Evolutionary conservation across 257 asterid genomes (phyloP), one percentile per base, ranked within the genome.

Genomic region (Solanum ossicruentum): DNA sequence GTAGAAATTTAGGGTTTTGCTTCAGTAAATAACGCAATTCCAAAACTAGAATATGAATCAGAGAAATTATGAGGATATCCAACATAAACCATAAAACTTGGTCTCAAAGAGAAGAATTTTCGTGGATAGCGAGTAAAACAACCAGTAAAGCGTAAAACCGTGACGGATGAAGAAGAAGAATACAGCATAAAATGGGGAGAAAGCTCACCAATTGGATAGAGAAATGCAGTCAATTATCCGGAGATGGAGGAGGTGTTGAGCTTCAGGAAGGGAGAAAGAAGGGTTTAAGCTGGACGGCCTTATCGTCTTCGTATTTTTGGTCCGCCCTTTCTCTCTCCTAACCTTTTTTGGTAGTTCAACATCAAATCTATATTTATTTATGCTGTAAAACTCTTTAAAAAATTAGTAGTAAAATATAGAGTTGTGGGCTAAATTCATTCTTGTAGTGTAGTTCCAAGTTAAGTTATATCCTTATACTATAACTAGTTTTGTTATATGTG

Each of bases 201-300:
- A 51, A 77, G 13, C 63, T 63, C 13, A 81, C 70, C 71, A 60
- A 43, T 18, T 3, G 28, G 20, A 6, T 28, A 21, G 51, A 67
- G 61, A 43, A 23, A 58, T 65, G 58, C 56, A 58, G 63, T 7
- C 18, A 26, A 82, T 61, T n/a, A 28, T 13, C 12, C 3, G 23
- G 17, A 13, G 26, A 17, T 56, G 47, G 23, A 16, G 17, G 26
- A 57, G 65, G 6, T 57, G 20, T 20, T 57, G 41, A 57, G 65
- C 65, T 20, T 57, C 49, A 83, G 32, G 16, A 55, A 66, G 56
- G 21, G 51, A 55, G 21, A 63, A 69, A 49, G 20, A 69, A 72
- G 80, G 86, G 88, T 49, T 72, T 43, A 57, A 8, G 65, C 26
- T 56, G 63, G 63, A 57, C 63, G 83, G 82, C 86, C 86, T 84